Conservation (phyloP, 495 filamentous ascomycete genomes). For the Aspergillus steynii region DNA sequence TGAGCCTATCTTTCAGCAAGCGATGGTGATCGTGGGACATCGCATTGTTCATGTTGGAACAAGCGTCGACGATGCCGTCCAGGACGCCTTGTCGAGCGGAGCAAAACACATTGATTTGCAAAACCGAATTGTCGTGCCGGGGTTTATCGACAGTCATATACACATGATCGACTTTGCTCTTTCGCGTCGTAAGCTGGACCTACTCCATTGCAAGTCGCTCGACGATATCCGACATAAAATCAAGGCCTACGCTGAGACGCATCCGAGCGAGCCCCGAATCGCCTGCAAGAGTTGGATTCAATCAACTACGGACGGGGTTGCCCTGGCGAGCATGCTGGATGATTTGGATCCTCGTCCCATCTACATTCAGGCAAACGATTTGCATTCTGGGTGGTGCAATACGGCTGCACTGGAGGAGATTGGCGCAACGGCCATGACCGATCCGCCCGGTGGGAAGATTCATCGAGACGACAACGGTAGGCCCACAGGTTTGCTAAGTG, state of each 20-base stretch:
- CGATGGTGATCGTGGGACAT: conserved; percentile 40
- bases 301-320: conserved; percentile 51
- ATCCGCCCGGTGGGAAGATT: conserved; percentile 59
- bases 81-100: conserved; percentile 27
- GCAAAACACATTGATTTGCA: conserved; percentile 44
- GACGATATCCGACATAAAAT: conserved; percentile 54
- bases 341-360: conserved; percentile 55
- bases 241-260: conserved; percentile 45
- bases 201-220: conserved; percentile 54
- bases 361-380: conserved; percentile 60
- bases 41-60: conserved; percentile 46
- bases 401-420: conserved; percentile 55
- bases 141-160: conserved; percentile 66
- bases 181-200: conserved; percentile 56
- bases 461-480: conserved; percentile 53
- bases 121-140: conserved; percentile 53
- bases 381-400: conserved; percentile 66
- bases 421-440: conserved; percentile 42
- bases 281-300: conserved; percentile 64
- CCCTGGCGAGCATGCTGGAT: conserved; percentile 55
- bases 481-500: conserved; percentile 56
- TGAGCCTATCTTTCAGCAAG: conserved; percentile 36
- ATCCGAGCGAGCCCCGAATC: conserved; percentile 53
- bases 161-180: conserved; percentile 62
- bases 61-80: conserved; percentile 30